Percentiles rank a stretch among this genome's conserved stretches.
These are phyloP conservation scores for Phyllosticta ampelicida DNA, from an alignment of 2,329 filamentous ascomycete genomes.

Conservation along the genomic window DNA sequence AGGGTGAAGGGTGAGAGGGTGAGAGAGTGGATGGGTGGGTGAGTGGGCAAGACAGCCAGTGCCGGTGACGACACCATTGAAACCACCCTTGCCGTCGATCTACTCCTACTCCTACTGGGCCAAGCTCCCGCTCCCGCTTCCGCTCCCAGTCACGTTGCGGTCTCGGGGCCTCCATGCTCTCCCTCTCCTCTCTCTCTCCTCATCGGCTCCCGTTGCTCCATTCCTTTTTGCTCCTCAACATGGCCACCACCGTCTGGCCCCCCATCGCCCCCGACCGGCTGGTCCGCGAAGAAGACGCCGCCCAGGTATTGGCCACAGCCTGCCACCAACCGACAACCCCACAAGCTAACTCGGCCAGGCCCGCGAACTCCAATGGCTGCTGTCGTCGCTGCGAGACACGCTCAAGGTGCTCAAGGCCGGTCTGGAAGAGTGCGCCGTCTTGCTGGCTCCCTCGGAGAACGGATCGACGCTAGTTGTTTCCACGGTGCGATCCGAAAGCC, in stretches of 20 bases:
- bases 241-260: slow-evolving; percentile 54
- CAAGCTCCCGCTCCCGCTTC: not conserved
- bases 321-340: not conserved
- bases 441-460: slow-evolving; percentile 74
- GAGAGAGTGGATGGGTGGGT: too few relatives aligned
- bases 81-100: not conserved
- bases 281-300: slow-evolving; percentile 41
- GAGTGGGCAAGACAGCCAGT: too few relatives aligned
- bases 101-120: too few relatives aligned
- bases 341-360: slow-evolving; percentile 25
- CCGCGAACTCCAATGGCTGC: slow-evolving; percentile 53
- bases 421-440: slow-evolving; percentile 76
- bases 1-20: too few relatives aligned
- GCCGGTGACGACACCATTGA: not conserved
- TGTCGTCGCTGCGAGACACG: slow-evolving; percentile 49
- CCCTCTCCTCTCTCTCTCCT: not conserved
- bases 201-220: not conserved
- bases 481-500: slow-evolving; percentile 72
- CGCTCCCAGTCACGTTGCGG: not conserved
- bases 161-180: not conserved
- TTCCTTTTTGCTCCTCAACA: too few relatives aligned
- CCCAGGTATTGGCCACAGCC: slow-evolving; percentile 31
- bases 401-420: slow-evolving; percentile 54
- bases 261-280: slow-evolving; percentile 42
- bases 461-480: slow-evolving; percentile 85